A percentile compares a stretch with the other conserved stretches of the same genome.
Evolutionary conservation across 805 yeast species (phyloP).

Genomic region (Candida vartiovaarae): DNA sequence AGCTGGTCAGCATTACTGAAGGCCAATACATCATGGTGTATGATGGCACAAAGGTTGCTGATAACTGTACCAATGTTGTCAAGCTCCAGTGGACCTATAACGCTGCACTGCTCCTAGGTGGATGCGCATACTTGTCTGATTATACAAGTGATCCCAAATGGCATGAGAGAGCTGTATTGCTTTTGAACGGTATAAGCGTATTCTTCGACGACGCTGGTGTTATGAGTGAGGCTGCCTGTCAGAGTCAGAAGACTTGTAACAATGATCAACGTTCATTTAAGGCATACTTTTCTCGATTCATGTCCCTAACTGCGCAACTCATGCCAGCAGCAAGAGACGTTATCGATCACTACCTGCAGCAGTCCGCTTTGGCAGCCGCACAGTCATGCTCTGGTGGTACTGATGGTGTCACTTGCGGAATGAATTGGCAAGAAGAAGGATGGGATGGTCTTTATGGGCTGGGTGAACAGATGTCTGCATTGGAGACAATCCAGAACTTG

Average conservation of each 20-base stretch:
- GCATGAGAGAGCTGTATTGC: conserved; percentile 45
- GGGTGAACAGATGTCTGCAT: conserved; percentile 87
- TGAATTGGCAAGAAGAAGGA: conserved; percentile 60
- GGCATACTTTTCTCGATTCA: conserved; percentile 69
- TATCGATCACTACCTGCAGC: conserved; percentile 29
- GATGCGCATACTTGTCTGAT: conserved; percentile 63
- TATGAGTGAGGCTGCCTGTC: conserved; percentile 84
- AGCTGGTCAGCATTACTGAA: conserved; percentile 28
- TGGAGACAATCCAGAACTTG: conserved; percentile 51
- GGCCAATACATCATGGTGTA: conserved; percentile 35
- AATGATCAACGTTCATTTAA: conserved; percentile 90
- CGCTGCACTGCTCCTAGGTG: conserved; percentile 58
- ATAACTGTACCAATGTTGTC: conserved; percentile 42
- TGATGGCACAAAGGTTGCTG: conserved; percentile 50
- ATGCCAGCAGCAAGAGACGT: conserved; percentile 43
- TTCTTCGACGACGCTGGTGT: conserved; percentile 48
- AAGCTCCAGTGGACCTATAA: conserved; percentile 59
- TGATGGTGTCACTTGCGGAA: conserved; percentile 87
- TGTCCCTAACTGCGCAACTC: conserved; percentile 68
- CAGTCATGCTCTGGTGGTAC: conserved; percentile 78
- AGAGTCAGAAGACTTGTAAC: conserved; percentile 53
- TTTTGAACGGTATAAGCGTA: conserved; percentile 47
- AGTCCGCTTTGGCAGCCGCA: conserved; percentile 70
- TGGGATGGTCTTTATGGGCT: conserved; percentile 77
- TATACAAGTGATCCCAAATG: conserved; percentile 44